A percentile compares a stretch with the other conserved stretches of the same genome.
phyloP scores from a whole-genome alignment of 352 stramenopile species.

The Thalassiosira ordinaria region DNA sequence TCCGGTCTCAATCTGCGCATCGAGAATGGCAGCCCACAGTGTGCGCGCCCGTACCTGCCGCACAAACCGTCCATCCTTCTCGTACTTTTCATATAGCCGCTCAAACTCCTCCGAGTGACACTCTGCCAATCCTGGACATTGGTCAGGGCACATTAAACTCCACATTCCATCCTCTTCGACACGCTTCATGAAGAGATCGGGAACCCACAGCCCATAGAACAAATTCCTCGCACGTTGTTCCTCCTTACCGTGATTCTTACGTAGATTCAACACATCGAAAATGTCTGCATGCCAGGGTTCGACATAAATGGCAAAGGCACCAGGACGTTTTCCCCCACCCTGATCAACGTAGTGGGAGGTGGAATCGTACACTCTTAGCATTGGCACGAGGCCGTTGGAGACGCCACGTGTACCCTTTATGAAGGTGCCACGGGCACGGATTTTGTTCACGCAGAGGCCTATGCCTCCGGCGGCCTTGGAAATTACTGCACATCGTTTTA shows the following conservation, averaged over 20 bases:
- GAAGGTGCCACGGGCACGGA: conserved; percentile 94
- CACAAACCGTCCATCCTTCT: conserved; percentile 90
- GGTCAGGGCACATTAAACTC: conserved; percentile 97
- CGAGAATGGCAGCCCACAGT: conserved; percentile 96
- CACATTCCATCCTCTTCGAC: conserved; percentile 95
- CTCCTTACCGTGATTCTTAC: conserved; percentile 99
- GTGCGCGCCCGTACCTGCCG: conserved; percentile 94
- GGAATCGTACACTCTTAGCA: conserved; percentile 98
- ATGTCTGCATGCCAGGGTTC: conserved; percentile 99
- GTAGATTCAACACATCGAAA: conserved; percentile 96
- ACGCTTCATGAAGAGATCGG: conserved; percentile 99
- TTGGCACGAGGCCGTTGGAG: conserved; percentile 97
- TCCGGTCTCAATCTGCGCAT: conserved; percentile 97
- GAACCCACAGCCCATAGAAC: conserved; percentile 98
- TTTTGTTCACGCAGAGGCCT: conserved; percentile 97
- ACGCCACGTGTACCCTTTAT: conserved; percentile 96
- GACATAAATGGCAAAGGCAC: conserved; percentile 97
- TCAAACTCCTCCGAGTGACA: conserved; percentile 95
- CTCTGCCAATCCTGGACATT: conserved; percentile 91
- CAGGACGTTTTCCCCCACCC: conserved; percentile 92
- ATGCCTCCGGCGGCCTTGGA: conserved; percentile 94
- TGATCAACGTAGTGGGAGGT: conserved; percentile 97
- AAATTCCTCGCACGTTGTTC: conserved; percentile 95
- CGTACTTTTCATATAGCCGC: conserved; percentile 93
- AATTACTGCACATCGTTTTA: conserved; percentile 96